Evolutionary conservation across 2,329 filamentous ascomycete genomes (phyloP).

Genomic region (Colletotrichum sublineola): DNA sequence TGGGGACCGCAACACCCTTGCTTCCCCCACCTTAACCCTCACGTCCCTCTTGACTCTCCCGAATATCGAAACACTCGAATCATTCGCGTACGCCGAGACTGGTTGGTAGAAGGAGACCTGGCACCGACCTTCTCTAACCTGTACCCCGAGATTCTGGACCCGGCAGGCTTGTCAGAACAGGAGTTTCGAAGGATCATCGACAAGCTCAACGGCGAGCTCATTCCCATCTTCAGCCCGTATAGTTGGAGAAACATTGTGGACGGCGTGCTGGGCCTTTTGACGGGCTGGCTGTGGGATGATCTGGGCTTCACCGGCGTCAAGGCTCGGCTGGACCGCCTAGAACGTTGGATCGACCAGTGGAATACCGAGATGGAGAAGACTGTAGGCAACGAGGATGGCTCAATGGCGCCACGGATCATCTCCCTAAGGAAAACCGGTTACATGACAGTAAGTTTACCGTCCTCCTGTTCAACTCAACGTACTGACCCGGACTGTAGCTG

Average conservation of each 20-base stretch:
- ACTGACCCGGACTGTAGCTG: constrained; percentile 64
- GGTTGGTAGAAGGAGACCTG: constrained; percentile 89
- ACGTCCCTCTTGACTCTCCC: constrained; percentile 82
- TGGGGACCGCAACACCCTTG: constrained; percentile 97
- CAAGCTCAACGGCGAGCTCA: constrained; percentile 82
- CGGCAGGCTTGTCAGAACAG: constrained; percentile 82
- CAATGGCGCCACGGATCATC: constrained; percentile 77
- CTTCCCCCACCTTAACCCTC: constrained; percentile 92
- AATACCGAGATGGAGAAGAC: constrained; percentile 78
- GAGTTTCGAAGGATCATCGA: constrained; percentile 88
- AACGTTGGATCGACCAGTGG: constrained; percentile 89
- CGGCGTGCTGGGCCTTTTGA: constrained; percentile 81
- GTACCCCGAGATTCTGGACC: constrained; percentile 95
- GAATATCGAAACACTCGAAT: constrained; percentile 86
- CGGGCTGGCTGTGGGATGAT: constrained; percentile 97
- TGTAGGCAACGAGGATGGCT: constrained; percentile 63
- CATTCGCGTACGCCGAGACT: constrained; percentile 92
- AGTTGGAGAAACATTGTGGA: constrained; percentile 84
- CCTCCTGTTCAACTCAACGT: not conserved
- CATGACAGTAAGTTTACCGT: constrained; percentile 75
- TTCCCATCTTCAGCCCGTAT: constrained; percentile 85
- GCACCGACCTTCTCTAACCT: constrained; percentile 95
- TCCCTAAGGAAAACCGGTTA: constrained; percentile 87
- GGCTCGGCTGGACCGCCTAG: constrained; percentile 75
- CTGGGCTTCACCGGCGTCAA: constrained; percentile 84